Evolutionary conservation across 345 rosid genomes (phyloP), one percentile per base, ranked within the genome.

Genomic region (Iberis pinnata): DNA sequence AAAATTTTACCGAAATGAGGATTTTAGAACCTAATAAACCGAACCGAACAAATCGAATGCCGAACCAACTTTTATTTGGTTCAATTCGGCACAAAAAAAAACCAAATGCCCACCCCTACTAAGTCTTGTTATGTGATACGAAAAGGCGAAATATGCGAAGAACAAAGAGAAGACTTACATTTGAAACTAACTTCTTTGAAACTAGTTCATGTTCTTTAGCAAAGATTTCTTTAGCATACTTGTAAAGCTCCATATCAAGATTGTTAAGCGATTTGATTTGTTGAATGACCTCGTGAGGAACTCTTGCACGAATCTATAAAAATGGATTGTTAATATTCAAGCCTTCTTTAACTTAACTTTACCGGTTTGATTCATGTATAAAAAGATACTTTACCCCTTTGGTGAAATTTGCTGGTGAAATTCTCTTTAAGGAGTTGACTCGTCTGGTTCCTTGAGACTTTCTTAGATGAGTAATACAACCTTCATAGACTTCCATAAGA

Each of bases 361-460:
- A 40, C 29, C 6, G 25, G 3, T 27, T 51, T 44, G 6, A 37
- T 43, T 58, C 22, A 52, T 44, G 26, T 9, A 14, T n/a, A 12
- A 14, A 29, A 12, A 29, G 8, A 22, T 31, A 7, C 43, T 29
- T 53, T 54, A 87, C 98, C 89, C 65, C 77, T 77, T 78, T 88
- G 3, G 98, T 78, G 62, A 92, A 92, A 79, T 88, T 92, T 18
- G 84, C 98, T 1, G 95, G 98, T 14, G 87, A 54, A 32, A 92
- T 77, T 73, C 74, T 76, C 86, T 72, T 84, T 64, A 92, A 70
- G 40, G 98, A 88, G 68, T 70, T 29, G 39, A 60, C 60, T 12
- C 93, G 86, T 26, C 96, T 79, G 16, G 52, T 67, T 36, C 79
- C 50, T 65, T 88, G 96, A 17, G 80, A 40, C 72, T 77, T 80